Conservation (phyloP, 495 filamentous ascomycete genomes). For the Bacidia gigantensis region DNA sequence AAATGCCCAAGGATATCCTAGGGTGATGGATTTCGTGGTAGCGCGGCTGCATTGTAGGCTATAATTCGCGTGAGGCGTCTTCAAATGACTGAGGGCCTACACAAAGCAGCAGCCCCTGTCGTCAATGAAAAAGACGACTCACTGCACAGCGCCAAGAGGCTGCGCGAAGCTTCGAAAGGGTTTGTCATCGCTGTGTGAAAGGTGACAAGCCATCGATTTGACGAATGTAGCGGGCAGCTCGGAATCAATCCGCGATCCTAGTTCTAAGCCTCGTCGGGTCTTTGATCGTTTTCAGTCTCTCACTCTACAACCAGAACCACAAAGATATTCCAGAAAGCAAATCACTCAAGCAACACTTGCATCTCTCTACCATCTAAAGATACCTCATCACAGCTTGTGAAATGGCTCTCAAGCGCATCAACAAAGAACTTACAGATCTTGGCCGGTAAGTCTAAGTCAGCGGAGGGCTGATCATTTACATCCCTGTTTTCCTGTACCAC, state of each 20-base stretch:
- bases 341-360: not conserved
- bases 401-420: slow-evolving; percentile 99
- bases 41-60: too few relatives aligned
- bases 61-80: too few relatives aligned
- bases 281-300: not conserved
- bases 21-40: too few relatives aligned
- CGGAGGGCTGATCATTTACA: not conserved
- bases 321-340: not conserved
- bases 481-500: not conserved
- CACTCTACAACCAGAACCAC: not conserved
- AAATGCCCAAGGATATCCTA: too few relatives aligned
- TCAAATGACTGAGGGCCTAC: too few relatives aligned
- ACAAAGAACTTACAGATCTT: slow-evolving; percentile 98
- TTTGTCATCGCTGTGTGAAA: not conserved
- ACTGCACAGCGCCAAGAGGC: too few relatives aligned
- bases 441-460: slow-evolving; percentile 57
- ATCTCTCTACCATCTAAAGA: not conserved
- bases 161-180: not conserved
- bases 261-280: not conserved
- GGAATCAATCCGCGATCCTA: not conserved
- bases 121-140: too few relatives aligned
- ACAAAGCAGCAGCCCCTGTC: too few relatives aligned
- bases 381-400: slow-evolving; percentile 14
- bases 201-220: not conserved
- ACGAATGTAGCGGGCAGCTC: not conserved